Evolutionary conservation across 306 rosid species (phyloP).

Genomic region (Fragaria vesca): DNA sequence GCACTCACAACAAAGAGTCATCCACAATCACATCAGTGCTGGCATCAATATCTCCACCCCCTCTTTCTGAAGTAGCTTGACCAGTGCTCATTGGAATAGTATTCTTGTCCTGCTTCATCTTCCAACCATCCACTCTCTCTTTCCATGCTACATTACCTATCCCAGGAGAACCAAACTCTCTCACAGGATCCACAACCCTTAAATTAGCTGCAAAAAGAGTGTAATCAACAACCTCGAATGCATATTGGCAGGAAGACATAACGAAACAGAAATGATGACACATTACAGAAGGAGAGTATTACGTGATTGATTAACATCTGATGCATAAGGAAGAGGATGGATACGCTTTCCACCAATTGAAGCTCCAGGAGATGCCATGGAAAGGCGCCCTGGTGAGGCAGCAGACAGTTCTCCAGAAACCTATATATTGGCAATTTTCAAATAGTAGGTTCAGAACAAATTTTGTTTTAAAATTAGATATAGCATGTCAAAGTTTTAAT

Average conservation of each 20-base stretch:
- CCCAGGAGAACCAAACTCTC: slow-evolving; percentile 57
- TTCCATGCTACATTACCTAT: slow-evolving; percentile 97
- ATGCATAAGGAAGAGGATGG: slow-evolving; percentile 61
- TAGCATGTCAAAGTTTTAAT: slow-evolving; percentile 22
- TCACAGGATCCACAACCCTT: slow-evolving; percentile 63
- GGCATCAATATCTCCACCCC: slow-evolving; percentile 92
- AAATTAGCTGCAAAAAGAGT: slow-evolving; percentile 58
- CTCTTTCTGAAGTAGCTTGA: slow-evolving; percentile 92
- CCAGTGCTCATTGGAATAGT: slow-evolving; percentile 83
- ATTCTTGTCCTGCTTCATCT: slow-evolving; percentile 94
- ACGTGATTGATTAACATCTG: slow-evolving; percentile 84
- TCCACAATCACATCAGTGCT: slow-evolving; percentile 85
- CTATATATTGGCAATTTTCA: slow-evolving; percentile 35
- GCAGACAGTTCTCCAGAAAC: slow-evolving; percentile 94
- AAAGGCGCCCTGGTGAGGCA: slow-evolving; percentile 85
- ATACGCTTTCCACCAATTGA: slow-evolving; percentile 60
- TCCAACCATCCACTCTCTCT: slow-evolving; percentile 99
- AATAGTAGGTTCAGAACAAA: slow-evolving; percentile 8
- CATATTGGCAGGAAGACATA: slow-evolving; percentile 19
- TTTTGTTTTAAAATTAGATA: not conserved
- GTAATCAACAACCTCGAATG: slow-evolving; percentile 27
- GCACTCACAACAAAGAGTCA: slow-evolving; percentile 77
- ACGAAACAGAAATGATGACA: slow-evolving; percentile 9
- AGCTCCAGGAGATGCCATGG: slow-evolving; percentile 85
- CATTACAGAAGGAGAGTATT: slow-evolving; percentile 20